Conservation (phyloP, 78 protist species). For the Speleostelium caveatum region DNA sequence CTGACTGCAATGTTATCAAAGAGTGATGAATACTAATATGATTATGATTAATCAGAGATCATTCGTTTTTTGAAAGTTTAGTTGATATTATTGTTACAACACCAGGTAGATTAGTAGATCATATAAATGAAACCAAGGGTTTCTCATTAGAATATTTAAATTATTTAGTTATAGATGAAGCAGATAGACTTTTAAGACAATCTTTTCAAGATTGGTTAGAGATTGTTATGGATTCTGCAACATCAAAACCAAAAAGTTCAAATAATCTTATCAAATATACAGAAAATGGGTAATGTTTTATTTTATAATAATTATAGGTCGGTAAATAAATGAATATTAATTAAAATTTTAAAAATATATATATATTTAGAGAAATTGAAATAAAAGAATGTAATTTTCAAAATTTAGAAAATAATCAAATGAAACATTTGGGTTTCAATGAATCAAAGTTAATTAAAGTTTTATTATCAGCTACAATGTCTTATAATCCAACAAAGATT, state of each 20-base stretch:
- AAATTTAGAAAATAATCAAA: not conserved
- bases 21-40: not conserved
- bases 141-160: conserved; percentile 80
- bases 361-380: not conserved
- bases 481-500: conserved; percentile 73
- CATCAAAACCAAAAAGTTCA: not conserved
- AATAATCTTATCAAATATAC: not conserved
- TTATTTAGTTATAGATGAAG: conserved; percentile 91
- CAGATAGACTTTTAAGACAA: conserved; percentile 86
- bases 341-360: not conserved
- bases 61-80: conserved; percentile 30
- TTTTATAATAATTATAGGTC: not conserved
- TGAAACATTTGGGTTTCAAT: conserved; percentile 26
- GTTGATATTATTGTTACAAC: conserved; percentile 93
- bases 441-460: conserved; percentile 46
- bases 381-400: not conserved
- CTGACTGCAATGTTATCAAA: not conserved
- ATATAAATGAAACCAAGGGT: conserved; percentile 83
- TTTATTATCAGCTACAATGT: conserved; percentile 81
- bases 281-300: not conserved
- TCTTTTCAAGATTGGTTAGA: conserved; percentile 71
- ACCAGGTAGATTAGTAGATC: conserved; percentile 96
- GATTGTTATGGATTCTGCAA: conserved; percentile 55
- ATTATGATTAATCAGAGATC: not conserved
- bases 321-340: not conserved